Conservation (phyloP, 2,329 filamentous ascomycete species). For the Apiospora kogelbergensis region DNA sequence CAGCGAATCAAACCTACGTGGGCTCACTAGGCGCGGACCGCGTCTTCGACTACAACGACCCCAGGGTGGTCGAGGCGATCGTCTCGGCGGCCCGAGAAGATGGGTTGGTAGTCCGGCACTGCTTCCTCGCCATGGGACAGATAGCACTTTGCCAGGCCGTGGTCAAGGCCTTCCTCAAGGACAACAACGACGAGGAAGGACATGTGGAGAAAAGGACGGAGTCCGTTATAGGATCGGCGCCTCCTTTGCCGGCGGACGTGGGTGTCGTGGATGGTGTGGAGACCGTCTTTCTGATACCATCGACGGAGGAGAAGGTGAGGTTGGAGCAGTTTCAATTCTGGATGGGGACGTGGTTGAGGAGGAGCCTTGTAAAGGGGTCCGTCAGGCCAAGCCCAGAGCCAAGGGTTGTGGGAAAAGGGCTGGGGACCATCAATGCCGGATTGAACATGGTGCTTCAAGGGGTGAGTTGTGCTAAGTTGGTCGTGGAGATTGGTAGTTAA, state of each 20-base stretch:
- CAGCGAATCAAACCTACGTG: constrained; percentile 34
- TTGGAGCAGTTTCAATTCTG: constrained; percentile 39
- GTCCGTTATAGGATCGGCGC: constrained; percentile 39
- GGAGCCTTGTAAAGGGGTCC: constrained; percentile 29
- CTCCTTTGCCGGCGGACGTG: constrained; percentile 30
- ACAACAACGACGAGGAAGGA: background rate
- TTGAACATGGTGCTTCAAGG: constrained; percentile 35
- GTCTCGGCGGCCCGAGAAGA: constrained; percentile 36
- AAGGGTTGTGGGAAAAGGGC: constrained; percentile 35
- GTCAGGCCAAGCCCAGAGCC: constrained; percentile 40
- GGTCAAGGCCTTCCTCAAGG: constrained; percentile 31
- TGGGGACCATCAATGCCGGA: constrained; percentile 37
- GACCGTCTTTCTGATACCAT: constrained; percentile 38
- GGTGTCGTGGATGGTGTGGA: constrained; percentile 34
- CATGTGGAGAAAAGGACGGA: background rate
- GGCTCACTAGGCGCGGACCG: constrained; percentile 34
- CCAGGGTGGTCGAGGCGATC: constrained; percentile 31
- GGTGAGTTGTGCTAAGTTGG: constrained; percentile 43
- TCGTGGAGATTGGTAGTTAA: constrained; percentile 38
- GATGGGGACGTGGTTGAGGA: constrained; percentile 37
- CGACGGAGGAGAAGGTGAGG: constrained; percentile 32
- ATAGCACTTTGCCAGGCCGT: constrained; percentile 36
- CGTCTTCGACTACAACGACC: constrained; percentile 42
- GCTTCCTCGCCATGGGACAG: constrained; percentile 41
- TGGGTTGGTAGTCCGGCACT: constrained; percentile 36